Evolutionary conservation across 768 basidiomycete species (phyloP), one percentile per base, ranked within the genome.

Genomic region (Harrya chromipes): DNA sequence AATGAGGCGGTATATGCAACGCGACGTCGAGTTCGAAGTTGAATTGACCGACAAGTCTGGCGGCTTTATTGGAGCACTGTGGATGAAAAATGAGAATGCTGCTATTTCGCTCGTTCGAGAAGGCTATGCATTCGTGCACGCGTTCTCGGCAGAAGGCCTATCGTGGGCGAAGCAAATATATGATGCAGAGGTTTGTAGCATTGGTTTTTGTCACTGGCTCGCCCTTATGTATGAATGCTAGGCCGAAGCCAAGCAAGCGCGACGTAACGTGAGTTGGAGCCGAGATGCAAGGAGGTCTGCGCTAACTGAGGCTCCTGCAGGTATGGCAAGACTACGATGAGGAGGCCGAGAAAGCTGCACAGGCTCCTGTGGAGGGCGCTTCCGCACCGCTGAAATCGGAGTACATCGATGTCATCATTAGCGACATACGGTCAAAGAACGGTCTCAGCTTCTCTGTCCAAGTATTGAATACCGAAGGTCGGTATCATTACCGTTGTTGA

Each of bases 1-100:
- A 3, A 79, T 80, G 8, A 80, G 83, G 37, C 79, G 80, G 53
- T 94, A 86, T 65, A 86, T 97, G 86, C 95, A 99, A 67, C 83
- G 95, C 24, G 95, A 99, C 61, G 84, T 92, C 6, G 95, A 99
- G 67, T 84, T 98, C 51, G 88, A 91, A 58, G 84, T 97, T 40
- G 91, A 95, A 50, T 79, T 80, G 14, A 81, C 86, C 14, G 95
- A 99, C 74, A 97, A 97, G 70, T 85, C 87, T 4, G 95, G 95
- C 34, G 97, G 97, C 4, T 97, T 95, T 69, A 94, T 97, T 56
- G 94, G 94, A 13, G 70, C 86, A 1, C 75, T 98, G 47, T 94
- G 86, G 67, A 48, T 88, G 57, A 95, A 92, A 65, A 83, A 77
- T 1, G 87, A 90, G 56, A 98, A 97, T 67, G 87, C 78, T 35